Evolutionary conservation across 352 stramenopile genomes (phyloP).

Genomic region (Globisporangium alternatum): DNA sequence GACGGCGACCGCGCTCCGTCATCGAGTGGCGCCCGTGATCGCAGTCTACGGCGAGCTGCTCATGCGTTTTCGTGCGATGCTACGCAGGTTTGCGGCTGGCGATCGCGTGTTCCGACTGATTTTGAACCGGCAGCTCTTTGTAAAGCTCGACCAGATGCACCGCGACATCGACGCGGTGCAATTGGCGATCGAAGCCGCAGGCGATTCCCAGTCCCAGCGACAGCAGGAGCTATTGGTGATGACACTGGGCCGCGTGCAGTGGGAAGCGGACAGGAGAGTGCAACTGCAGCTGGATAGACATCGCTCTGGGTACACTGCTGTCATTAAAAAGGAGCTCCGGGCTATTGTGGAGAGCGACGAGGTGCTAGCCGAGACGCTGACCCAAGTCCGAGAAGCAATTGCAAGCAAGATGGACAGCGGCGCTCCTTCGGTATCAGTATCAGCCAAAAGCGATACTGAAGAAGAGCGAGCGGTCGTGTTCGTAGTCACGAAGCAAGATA

Average conservation of each 20-base stretch:
- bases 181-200: background rate
- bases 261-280: conserved; percentile 5
- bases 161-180: background rate
- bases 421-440: no score
- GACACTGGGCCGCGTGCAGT: background rate
- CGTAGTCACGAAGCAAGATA: background rate
- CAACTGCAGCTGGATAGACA: conserved; percentile 10
- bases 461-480: background rate
- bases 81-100: conserved; percentile 1
- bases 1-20: background rate
- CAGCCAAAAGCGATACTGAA: no score
- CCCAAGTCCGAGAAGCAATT: background rate
- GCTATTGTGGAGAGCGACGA: background rate
- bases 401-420: background rate
- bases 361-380: background rate
- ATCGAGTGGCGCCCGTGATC: background rate
- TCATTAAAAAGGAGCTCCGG: background rate
- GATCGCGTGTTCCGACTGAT: conserved; percentile 10
- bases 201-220: background rate
- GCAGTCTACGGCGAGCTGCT: conserved; percentile 4
- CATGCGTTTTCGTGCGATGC: background rate
- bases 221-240: background rate
- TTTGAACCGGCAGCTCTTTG: conserved; percentile 10
- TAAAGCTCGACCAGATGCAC: conserved; percentile 8
- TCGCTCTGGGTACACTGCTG: conserved; percentile 1